Conservation (phyloP, 345 rosid species). For the Cochlearia excelsa region DNA sequence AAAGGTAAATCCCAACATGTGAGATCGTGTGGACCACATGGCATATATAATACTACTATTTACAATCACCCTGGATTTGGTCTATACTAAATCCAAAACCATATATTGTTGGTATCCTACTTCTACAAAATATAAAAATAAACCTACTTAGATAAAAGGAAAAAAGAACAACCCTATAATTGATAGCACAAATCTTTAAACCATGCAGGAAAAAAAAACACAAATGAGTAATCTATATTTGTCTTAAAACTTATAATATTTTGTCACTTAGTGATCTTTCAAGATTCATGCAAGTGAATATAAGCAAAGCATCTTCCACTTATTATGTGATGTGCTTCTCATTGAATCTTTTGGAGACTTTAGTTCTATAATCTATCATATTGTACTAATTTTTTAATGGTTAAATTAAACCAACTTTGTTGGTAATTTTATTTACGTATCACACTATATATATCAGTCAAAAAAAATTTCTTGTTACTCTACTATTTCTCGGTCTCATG, state of each 20-base stretch:
- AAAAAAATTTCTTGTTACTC: no score
- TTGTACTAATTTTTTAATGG: no score
- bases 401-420: no score
- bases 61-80: slow-evolving; percentile 37
- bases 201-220: neutral
- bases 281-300: slow-evolving; percentile 20
- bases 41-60: slow-evolving; percentile 12
- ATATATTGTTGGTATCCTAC: slow-evolving; percentile 26
- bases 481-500: no score
- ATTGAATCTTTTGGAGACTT: slow-evolving; percentile 7
- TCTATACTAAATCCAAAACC: slow-evolving; percentile 31
- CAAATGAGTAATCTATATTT: neutral
- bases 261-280: slow-evolving; percentile 9
- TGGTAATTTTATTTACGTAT: no score
- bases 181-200: slow-evolving; percentile 19
- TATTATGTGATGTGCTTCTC: slow-evolving; percentile 22
- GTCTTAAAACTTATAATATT: neutral
- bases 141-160: slow-evolving; percentile 15
- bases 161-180: slow-evolving; percentile 17
- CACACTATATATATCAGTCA: no score
- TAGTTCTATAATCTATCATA: no score
- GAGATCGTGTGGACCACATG: slow-evolving; percentile 35
- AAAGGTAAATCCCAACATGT: slow-evolving; percentile 30
- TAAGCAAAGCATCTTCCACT: slow-evolving; percentile 21
- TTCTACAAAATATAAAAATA: slow-evolving; percentile 6